Evolutionary conservation across 202 grass and related monocot species (phyloP).

Genomic region (Schoenoplectus tabernaemontani): DNA sequence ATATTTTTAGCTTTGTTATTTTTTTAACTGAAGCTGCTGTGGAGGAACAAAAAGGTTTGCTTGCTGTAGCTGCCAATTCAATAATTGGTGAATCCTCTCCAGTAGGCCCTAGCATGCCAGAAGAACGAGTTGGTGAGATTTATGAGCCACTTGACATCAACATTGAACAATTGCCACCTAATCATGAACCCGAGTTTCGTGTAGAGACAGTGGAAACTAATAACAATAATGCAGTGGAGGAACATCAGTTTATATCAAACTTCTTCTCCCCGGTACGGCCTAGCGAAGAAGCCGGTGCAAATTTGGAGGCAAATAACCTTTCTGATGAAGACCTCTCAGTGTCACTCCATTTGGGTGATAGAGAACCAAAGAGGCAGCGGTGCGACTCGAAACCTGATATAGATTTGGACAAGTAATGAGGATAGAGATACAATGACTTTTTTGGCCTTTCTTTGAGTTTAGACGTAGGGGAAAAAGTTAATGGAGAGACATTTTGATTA

Average conservation of each 20-base stretch:
- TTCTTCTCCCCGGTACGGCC: slow-evolving; percentile 41
- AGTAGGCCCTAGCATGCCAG: slow-evolving; percentile 8
- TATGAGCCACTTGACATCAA: slow-evolving; percentile 69
- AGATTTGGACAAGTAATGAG: slow-evolving; percentile 49
- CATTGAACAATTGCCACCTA: slow-evolving; percentile 55
- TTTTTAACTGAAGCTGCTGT: slow-evolving; percentile 56
- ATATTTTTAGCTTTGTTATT: neutral
- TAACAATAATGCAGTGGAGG: slow-evolving; percentile 52
- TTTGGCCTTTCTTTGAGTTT: neutral
- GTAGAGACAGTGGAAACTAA: slow-evolving; percentile 47
- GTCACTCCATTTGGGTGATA: slow-evolving; percentile 72
- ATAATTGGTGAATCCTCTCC: slow-evolving; percentile 56
- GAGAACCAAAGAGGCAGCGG: slow-evolving; percentile 63
- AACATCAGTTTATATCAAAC: slow-evolving; percentile 88
- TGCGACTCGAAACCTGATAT: slow-evolving; percentile 30
- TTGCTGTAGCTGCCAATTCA: slow-evolving; percentile 43
- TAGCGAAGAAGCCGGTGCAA: slow-evolving; percentile 38
- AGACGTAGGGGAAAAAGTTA: slow-evolving; percentile 8
- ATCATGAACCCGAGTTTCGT: slow-evolving; percentile 25
- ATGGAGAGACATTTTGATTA: slow-evolving; percentile 7
- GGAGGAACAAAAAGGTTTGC: slow-evolving; percentile 62
- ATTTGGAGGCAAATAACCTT: slow-evolving; percentile 48
- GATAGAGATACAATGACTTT: neutral
- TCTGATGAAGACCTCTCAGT: slow-evolving; percentile 75
- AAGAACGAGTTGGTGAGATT: slow-evolving; percentile 49